A percentile compares a stretch with the other conserved stretches of the same genome.
These are phyloP conservation scores for Dovyalis caffra DNA, from an alignment of 345 rosid species.

Conservation along the genomic window DNA sequence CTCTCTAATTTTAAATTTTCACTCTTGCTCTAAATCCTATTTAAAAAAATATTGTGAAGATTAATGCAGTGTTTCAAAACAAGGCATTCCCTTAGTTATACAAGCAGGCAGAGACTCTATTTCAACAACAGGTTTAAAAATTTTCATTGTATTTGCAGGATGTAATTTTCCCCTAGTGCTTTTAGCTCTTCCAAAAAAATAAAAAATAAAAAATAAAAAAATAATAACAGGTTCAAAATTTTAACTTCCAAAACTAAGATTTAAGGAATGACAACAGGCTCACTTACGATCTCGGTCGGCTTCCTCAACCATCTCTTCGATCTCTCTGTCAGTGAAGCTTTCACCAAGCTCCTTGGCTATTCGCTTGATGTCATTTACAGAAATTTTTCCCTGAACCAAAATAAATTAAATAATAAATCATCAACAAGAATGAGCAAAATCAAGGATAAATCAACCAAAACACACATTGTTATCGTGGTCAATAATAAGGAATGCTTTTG, in stretches of 20 bases:
- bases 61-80: not conserved
- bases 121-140: not conserved
- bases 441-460: slow-evolving; percentile 6
- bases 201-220: too few relatives aligned
- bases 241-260: not conserved
- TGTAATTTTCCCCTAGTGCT: too few relatives aligned
- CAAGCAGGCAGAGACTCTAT: not conserved
- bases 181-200: too few relatives aligned
- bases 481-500: slow-evolving; percentile 71
- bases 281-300: slow-evolving; percentile 81
- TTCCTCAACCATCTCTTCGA: slow-evolving; percentile 76
- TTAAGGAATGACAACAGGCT: not conserved
- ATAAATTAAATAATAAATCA: not conserved
- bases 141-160: too few relatives aligned
- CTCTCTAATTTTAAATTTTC: not conserved
- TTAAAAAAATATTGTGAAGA: not conserved
- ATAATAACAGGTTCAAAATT: not conserved
- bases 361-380: slow-evolving; percentile 52
- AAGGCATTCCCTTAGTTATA: not conserved
- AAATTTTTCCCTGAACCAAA: slow-evolving; percentile 66
- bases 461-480: slow-evolving; percentile 83
- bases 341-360: slow-evolving; percentile 80
- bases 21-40: too few relatives aligned
- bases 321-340: slow-evolving; percentile 63
- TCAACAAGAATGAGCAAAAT: slow-evolving; percentile 3